Evolutionary conservation across 805 yeast genomes (phyloP), one percentile per base, ranked within the genome.

Genomic region (Kazachstania taianensis): DNA sequence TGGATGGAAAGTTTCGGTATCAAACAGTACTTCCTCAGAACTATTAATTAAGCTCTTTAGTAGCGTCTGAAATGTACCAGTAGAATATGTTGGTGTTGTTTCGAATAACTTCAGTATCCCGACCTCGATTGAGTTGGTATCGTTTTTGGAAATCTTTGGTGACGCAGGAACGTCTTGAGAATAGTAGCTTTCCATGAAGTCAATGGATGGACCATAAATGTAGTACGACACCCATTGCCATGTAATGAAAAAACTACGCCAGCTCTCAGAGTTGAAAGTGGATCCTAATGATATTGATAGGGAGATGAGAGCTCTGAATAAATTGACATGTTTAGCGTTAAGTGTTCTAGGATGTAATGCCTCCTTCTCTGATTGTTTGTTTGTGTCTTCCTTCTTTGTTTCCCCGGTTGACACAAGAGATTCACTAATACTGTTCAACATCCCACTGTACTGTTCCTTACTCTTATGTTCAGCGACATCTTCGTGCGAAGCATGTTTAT

Each of bases 211-310:
- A 0, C 89, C 89, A 49, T 75, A 66, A n/a, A 80, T 47, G 45
- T 64, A 81, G 48, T 76, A 81, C 38, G 81, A 76, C 33, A 79
- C 67, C 94, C 94, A 82, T 55, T 81, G 94, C 38, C 85, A 64
- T 0, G 94, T 71, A 4, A 72, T 66, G 14, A 78, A 50, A 4
- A 79, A 53, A 13, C 67, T 67, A 9, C 60, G 56, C 97, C 97
- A 89, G 22, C 81, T 73, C 3, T 61, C 40, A 1, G 43, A 53
- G 5, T 70, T 70, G 12, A 89, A 64, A 1, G 76, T 70, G 1
- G 87, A 72, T 0, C 96, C 96, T n/a, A 89, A 58, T 0, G 95
- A 81, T 3, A 78, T 69, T 0, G 89, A 86, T 33, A 89, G 62
- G 41, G 84, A 81, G 3, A 78, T 62, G 26, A 89, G 57, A 0